phyloP scores from a whole-genome alignment of 371 early-diverging fungal species.

The Fennellomyces sp. region DNA sequence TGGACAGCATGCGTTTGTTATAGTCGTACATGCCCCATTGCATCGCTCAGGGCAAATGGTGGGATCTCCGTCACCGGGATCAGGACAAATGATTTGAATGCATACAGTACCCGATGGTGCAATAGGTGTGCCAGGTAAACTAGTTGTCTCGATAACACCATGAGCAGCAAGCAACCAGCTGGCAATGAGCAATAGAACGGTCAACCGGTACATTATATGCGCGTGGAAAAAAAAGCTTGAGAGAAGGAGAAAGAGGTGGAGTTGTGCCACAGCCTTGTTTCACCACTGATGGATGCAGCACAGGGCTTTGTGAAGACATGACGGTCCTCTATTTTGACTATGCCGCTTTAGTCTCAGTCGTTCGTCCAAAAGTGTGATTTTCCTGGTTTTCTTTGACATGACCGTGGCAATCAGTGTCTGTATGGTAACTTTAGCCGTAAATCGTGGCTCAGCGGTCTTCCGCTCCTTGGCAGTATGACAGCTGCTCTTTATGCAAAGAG shows the following conservation, averaged over 20 bases:
- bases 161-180: background rate
- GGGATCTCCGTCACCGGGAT: background rate
- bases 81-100: background rate
- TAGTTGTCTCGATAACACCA: background rate
- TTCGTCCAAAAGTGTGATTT: too few relatives aligned
- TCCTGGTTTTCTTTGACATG: too few relatives aligned
- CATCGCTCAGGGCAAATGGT: conserved; percentile 1
- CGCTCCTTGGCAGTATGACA: too few relatives aligned
- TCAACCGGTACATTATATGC: background rate
- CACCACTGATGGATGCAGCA: too few relatives aligned
- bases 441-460: too few relatives aligned
- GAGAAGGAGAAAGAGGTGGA: conserved; percentile 3
- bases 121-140: background rate
- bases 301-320: too few relatives aligned
- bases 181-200: background rate
- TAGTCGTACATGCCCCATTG: background rate
- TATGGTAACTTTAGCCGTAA: too few relatives aligned
- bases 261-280: too few relatives aligned
- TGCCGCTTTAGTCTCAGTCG: too few relatives aligned
- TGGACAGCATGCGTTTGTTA: conserved; percentile 5
- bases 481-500: too few relatives aligned
- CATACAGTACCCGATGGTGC: background rate
- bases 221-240: background rate
- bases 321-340: too few relatives aligned
- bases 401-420: too few relatives aligned